Evolutionary conservation across 352 stramenopile genomes (phyloP).

Genomic region (Globisporangium cystogenes): DNA sequence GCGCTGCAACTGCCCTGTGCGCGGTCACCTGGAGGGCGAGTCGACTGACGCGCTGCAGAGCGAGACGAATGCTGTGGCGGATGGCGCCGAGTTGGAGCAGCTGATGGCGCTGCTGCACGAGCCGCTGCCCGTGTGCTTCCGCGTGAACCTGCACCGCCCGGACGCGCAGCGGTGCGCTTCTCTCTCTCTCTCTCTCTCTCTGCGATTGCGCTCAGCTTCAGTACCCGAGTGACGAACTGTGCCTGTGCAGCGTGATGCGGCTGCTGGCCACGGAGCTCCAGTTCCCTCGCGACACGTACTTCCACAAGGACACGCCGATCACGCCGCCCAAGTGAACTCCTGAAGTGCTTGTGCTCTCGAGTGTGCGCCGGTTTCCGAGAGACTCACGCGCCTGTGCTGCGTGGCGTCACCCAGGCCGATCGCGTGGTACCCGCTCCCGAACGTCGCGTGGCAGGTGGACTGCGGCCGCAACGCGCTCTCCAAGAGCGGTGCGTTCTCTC

Average conservation of each 20-base stretch:
- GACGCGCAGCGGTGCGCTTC: constrained; percentile 32
- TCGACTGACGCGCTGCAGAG: constrained; percentile 19
- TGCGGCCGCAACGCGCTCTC: constrained; percentile 78
- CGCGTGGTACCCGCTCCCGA: constrained; percentile 68
- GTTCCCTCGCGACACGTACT: constrained; percentile 49
- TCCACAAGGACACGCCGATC: constrained; percentile 43
- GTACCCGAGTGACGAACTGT: neutral
- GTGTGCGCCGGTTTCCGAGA: neutral
- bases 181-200: too few relatives aligned
- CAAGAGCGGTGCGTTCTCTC: constrained; percentile 44
- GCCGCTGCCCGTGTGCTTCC: constrained; percentile 77
- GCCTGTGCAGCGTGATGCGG: constrained; percentile 30
- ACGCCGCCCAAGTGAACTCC: constrained; percentile 52
- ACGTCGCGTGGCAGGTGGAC: constrained; percentile 81
- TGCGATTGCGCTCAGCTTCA: neutral
- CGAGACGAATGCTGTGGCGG: constrained; percentile 50
- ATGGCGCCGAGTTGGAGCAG: constrained; percentile 41
- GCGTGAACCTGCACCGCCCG: constrained; percentile 67
- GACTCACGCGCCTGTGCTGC: neutral
- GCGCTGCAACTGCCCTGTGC: neutral
- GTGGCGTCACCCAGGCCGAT: constrained; percentile 30
- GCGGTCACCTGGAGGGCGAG: neutral
- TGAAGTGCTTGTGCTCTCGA: neutral
- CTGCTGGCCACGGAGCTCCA: constrained; percentile 45
- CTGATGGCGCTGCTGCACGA: constrained; percentile 74